These are phyloP conservation scores for Lactarius deliciosus DNA, from an alignment of 768 basidiomycete species.

Conservation along the genomic window DNA sequence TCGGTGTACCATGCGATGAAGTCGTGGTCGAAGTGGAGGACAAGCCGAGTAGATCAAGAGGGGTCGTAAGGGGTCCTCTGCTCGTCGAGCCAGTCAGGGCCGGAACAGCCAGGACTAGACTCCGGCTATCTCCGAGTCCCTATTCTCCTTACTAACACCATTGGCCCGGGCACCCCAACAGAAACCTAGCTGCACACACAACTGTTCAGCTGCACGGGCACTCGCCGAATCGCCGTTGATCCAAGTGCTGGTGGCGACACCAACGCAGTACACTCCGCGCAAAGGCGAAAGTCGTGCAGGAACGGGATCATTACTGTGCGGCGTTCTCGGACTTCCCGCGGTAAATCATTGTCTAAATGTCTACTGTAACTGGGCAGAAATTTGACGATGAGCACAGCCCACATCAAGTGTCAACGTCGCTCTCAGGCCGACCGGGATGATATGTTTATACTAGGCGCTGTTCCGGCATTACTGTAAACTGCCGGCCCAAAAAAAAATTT, in stretches of 20 bases:
- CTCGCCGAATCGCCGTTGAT: no score
- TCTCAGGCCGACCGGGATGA: no score
- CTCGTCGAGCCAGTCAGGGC: no score
- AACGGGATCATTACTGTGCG: not conserved
- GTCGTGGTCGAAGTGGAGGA: not conserved
- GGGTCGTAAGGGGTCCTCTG: not conserved
- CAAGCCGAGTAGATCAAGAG: not conserved
- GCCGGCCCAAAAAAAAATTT: not conserved
- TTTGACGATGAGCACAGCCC: not conserved
- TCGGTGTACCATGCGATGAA: conserved; percentile 61
- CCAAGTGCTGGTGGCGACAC: not conserved
- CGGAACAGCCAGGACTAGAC: not conserved
- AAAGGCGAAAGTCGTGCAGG: not conserved
- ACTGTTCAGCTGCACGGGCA: no score
- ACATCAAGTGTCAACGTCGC: not conserved
- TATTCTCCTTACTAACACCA: not conserved
- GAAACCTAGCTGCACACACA: no score
- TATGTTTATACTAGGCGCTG: no score
- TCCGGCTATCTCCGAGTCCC: not conserved
- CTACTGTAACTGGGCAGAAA: no score
- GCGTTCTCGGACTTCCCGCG: not conserved
- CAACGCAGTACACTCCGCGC: not conserved
- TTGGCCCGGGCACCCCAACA: no score
- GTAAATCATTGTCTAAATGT: not conserved
- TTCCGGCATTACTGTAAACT: not conserved